phyloP scores from a whole-genome alignment of 2,329 filamentous ascomycete species.

The Aspergillus nomiae region DNA sequence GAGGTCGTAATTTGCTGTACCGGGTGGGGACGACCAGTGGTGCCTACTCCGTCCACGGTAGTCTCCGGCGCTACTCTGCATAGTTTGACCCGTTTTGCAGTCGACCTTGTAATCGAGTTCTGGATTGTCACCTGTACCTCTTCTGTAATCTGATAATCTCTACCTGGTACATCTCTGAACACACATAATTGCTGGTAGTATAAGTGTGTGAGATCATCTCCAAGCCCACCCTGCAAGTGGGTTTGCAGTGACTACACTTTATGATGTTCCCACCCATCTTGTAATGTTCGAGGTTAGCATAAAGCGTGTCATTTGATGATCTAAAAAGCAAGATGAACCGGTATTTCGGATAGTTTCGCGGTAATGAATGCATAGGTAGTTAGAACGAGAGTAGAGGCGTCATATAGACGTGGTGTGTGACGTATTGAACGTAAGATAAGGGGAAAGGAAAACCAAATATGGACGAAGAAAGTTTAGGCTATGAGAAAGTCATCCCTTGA shows the following conservation, averaged over 20 bases:
- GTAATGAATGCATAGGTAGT: not conserved
- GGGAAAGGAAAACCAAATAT: not conserved
- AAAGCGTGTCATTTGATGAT: not conserved
- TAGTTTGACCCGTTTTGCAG: not conserved
- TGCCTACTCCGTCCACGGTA: not conserved
- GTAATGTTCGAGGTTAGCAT: not conserved
- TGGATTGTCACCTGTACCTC: not conserved
- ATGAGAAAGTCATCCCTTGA: not conserved
- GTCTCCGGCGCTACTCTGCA: constrained; percentile 7
- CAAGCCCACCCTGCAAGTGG: not conserved
- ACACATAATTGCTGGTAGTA: not conserved
- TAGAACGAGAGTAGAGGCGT: not conserved
- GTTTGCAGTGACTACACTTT: not conserved
- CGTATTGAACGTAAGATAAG: not conserved
- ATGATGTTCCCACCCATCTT: not conserved
- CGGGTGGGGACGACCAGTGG: constrained; percentile 5
- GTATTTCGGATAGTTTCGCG: not conserved
- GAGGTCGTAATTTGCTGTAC: constrained; percentile 9
- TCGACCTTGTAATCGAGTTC: constrained; percentile 6
- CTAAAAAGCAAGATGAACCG: not conserved
- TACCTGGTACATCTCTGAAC: not conserved
- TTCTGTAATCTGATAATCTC: not conserved
- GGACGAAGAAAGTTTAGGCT: not conserved
- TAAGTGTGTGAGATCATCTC: not conserved
- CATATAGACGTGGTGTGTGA: not conserved